Evolutionary conservation across 1,284 basidiomycete species (phyloP).

Genomic region (Tilletia caries): DNA sequence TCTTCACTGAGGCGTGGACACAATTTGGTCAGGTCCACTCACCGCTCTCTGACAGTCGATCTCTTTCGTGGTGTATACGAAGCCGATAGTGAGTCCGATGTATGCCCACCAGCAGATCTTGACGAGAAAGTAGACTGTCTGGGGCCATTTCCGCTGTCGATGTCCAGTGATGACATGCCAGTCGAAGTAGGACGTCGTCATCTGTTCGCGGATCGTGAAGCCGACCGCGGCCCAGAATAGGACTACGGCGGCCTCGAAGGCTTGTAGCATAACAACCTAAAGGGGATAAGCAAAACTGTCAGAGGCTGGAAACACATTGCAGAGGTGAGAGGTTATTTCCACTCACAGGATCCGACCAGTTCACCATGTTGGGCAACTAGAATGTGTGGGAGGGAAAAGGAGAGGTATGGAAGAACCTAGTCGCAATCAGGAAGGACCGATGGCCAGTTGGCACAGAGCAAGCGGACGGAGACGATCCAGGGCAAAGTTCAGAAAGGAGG

Average conservation of each 20-base stretch:
- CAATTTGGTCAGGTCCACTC: conserved; percentile 24
- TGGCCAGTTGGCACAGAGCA: too few species aligned
- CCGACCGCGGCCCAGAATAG: conserved; percentile 5
- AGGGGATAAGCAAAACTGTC: too few species aligned
- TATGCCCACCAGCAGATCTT: conserved; percentile 6
- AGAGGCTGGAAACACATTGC: too few species aligned
- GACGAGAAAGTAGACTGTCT: neutral
- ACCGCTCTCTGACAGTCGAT: conserved; percentile 1
- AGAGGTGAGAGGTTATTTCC: neutral
- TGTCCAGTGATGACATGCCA: conserved; percentile 3
- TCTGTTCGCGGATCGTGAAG: neutral
- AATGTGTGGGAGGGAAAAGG: too few species aligned
- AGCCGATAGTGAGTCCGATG: neutral
- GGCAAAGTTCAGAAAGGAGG: too few species aligned
- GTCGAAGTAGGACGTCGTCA: neutral
- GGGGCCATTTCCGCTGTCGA: conserved; percentile 1
- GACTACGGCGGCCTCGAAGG: neutral
- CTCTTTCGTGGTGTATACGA: neutral
- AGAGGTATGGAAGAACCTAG: too few species aligned
- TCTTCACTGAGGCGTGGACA: too few species aligned
- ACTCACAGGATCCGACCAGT: conserved; percentile 8
- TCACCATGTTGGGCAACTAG: neutral
- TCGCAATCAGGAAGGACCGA: too few species aligned
- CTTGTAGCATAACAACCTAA: neutral
- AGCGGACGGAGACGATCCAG: too few species aligned